Conservation (phyloP, 495 filamentous ascomycete species). For the Trichoderma virens region DNA sequence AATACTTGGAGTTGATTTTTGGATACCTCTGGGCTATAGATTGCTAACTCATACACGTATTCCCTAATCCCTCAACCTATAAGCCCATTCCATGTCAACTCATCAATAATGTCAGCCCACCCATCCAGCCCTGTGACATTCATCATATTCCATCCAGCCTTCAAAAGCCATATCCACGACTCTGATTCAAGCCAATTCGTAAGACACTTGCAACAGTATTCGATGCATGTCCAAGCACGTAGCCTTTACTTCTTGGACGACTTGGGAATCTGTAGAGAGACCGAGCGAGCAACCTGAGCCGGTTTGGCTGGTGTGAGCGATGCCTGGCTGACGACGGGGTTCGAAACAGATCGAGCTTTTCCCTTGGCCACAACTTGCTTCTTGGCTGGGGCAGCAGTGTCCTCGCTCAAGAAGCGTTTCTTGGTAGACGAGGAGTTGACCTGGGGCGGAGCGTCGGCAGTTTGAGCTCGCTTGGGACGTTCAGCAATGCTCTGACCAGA, state of each 20-base stretch:
- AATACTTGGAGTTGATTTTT: no score
- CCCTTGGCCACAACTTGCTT: background rate
- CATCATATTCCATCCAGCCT: background rate
- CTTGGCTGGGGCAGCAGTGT: background rate
- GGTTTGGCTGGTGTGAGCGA: background rate
- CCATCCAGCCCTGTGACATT: constrained; percentile 3
- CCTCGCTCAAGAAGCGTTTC: background rate
- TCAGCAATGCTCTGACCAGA: background rate
- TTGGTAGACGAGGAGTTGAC: background rate
- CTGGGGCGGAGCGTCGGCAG: background rate
- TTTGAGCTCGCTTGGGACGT: background rate
- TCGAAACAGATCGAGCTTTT: background rate
- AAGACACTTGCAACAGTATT: background rate
- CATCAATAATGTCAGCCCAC: background rate
- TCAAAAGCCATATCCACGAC: background rate
- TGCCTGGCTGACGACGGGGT: background rate
- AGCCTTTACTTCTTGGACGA: background rate
- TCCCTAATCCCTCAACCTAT: no score
- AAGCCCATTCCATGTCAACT: no score
- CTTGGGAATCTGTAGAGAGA: background rate
- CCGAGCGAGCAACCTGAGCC: background rate
- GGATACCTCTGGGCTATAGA: no score
- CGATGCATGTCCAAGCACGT: background rate
- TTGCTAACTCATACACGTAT: background rate
- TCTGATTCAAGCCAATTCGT: background rate